Evolutionary conservation across 2,329 filamentous ascomycete species (phyloP).

Genomic region (Epichloe festucae): DNA sequence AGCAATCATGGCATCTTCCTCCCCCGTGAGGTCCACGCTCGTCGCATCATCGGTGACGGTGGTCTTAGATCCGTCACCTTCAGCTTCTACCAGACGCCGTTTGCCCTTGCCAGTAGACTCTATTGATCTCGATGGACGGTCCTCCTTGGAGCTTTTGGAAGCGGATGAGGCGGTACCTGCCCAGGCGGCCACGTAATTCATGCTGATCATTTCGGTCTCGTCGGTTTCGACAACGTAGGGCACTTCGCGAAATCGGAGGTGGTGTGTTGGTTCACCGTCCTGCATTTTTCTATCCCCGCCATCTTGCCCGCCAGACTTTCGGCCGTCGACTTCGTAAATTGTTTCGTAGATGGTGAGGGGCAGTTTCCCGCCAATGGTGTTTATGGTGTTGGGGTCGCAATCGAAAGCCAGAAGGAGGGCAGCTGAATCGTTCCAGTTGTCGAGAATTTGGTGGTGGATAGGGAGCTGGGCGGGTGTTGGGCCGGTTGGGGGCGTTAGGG

Average conservation of each 20-base stretch:
- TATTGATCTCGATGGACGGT: slow-evolving; percentile 27
- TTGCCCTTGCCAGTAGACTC: slow-evolving; percentile 40
- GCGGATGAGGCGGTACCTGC: slow-evolving; percentile 50
- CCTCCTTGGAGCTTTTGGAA: slow-evolving; percentile 34
- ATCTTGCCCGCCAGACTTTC: slow-evolving; percentile 27
- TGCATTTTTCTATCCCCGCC: slow-evolving; percentile 61
- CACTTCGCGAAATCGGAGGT: slow-evolving; percentile 68
- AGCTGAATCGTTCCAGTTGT: slow-evolving; percentile 69
- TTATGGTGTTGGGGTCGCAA: slow-evolving; percentile 41
- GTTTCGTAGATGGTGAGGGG: slow-evolving; percentile 88
- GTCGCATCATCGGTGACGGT: slow-evolving; percentile 23
- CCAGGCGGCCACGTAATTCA: slow-evolving; percentile 81
- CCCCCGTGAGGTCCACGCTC: slow-evolving; percentile 33
- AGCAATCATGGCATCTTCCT: slow-evolving; percentile 49
- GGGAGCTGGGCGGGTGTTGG: slow-evolving; percentile 57
- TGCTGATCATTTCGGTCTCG: slow-evolving; percentile 94
- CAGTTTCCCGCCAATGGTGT: slow-evolving; percentile 60
- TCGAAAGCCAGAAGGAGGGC: slow-evolving; percentile 83
- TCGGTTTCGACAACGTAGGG: slow-evolving; percentile 84
- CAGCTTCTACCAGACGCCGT: slow-evolving; percentile 24
- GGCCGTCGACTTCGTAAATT: slow-evolving; percentile 58
- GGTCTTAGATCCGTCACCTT: slow-evolving; percentile 14
- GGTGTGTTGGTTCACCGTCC: slow-evolving; percentile 42
- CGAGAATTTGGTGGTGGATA: slow-evolving; percentile 66
- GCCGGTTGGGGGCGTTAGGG: slow-evolving; percentile 58